Evolutionary conservation across 495 filamentous ascomycete species (phyloP), one percentile per base, ranked within the genome.

Genomic region (Lasiosphaeria hispida): DNA sequence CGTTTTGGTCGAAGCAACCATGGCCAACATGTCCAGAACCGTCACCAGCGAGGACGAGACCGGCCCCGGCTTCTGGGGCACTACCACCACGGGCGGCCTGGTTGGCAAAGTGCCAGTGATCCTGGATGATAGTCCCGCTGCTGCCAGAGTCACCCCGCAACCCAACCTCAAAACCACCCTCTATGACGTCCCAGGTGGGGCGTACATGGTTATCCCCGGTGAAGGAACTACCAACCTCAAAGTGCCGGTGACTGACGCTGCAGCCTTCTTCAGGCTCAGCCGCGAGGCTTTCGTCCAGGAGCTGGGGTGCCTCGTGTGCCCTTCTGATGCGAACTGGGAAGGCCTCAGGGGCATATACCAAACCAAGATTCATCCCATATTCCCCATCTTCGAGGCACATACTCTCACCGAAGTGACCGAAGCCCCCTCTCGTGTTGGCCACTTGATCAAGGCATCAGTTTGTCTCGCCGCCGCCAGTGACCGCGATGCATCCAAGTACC

Each of bases 391-490:
- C 9, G 71, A 77, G 7, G 41, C 45, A 13, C 39, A 58, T 0
- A 60, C 42, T 7, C 63, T 72, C 23, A 39, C 59, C n/a, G 38
- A 51, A 7, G 39, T 60, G 1, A 42, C 63, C 6, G 13, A 57
- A 15, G 34, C 50, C 37, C 14, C 48, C 18, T 15, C 23, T 13
- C 34, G 19, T 10, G 44, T 57, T 64, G 72, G 53, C 48, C 68
- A 60, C 53, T 55, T 54, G 52, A 66, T 53, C 63, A 72, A 57
- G 48, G 81, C 36, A 44, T 75, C 62, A 1, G 77, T 85, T 5
- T 83, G 68, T 64, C 75, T 75, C 48, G 83, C 71, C 36, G 83
- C 74, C 10, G 75, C 74, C 45, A 78, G 76, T 43, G 80, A 73
- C 63, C 65, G 80, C 23, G 57, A 62, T 10, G 50, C 52, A 10